These are phyloP conservation scores for Phytophthora cajani DNA, from an alignment of 352 stramenopile genomes.

Conservation along the genomic window DNA sequence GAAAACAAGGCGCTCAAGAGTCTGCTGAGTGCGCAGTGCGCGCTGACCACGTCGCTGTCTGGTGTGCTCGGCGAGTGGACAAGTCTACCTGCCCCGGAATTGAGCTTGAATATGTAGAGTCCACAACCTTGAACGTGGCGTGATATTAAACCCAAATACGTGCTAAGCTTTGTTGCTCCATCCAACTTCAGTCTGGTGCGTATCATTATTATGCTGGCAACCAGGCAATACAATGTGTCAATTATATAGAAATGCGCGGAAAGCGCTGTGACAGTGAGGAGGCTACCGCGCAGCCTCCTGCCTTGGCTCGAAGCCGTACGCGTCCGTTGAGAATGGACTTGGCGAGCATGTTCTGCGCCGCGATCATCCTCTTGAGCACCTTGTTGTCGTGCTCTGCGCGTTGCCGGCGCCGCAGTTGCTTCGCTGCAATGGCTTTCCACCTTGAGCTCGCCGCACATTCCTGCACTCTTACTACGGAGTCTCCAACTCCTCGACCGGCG, in stretches of 20 bases:
- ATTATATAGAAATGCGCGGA: conserved; percentile 13
- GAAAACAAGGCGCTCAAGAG: conserved; percentile 33
- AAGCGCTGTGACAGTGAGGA: conserved; percentile 1
- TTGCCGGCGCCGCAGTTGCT: conserved; percentile 2
- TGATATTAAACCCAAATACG: not conserved
- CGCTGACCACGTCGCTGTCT: conserved; percentile 20
- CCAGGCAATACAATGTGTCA: no score
- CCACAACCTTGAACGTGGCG: no score
- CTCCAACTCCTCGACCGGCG: not conserved
- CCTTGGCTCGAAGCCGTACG: conserved; percentile 3
- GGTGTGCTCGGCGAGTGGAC: conserved; percentile 23
- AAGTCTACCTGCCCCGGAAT: conserved; percentile 11
- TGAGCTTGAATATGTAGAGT: conserved; percentile 6
- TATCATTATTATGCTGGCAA: no score
- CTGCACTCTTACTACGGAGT: not conserved
- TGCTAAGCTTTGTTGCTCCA: not conserved
- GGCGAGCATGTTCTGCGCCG: conserved; percentile 19
- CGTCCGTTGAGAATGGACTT: conserved; percentile 19
- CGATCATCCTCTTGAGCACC: conserved; percentile 30
- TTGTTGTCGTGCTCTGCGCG: conserved; percentile 24
- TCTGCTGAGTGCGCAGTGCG: conserved; percentile 22
- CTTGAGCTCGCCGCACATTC: not conserved
- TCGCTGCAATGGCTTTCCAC: conserved; percentile 9
- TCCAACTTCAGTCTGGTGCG: no score
- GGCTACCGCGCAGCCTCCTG: not conserved